A percentile compares a stretch with the other conserved stretches of the same genome.
Conservation (phyloP, 2,329 filamentous ascomycete species). For the Aspergillus sp. region DNA sequence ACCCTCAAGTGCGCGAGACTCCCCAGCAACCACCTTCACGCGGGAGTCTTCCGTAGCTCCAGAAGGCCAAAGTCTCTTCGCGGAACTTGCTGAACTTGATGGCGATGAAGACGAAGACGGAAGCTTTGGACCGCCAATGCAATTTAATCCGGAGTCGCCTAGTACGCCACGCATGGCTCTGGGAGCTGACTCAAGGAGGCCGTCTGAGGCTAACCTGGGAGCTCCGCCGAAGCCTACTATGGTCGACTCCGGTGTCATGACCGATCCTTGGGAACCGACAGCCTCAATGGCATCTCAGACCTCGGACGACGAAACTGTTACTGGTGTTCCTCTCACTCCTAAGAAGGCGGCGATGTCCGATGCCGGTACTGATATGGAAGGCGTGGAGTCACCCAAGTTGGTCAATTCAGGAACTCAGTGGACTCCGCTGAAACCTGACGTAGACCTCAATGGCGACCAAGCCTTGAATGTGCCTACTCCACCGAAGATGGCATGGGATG, state of each 20-base stretch:
- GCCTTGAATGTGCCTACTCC: conserved; percentile 36
- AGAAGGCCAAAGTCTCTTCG: conserved; percentile 78
- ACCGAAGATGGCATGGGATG: conserved; percentile 44
- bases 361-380: conserved; percentile 17
- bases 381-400: conserved; percentile 24
- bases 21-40: conserved; percentile 54
- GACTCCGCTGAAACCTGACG: conserved; percentile 35
- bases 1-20: conserved; percentile 47
- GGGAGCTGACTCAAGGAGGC: conserved; percentile 30
- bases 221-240: conserved; percentile 40
- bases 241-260: conserved; percentile 64
- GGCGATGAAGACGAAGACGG: conserved; percentile 68
- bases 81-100: conserved; percentile 80
- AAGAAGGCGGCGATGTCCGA: conserved; percentile 17
- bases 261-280: conserved; percentile 55
- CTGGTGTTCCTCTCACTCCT: conserved; percentile 23
- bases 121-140: conserved; percentile 51
- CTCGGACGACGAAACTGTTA: conserved; percentile 20
- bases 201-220: conserved; percentile 30
- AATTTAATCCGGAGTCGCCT: conserved; percentile 34
- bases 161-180: conserved; percentile 42
- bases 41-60: conserved; percentile 45
- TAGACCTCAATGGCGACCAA: conserved; percentile 26
- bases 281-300: conserved; percentile 17
- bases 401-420: conserved; percentile 46